phyloP scores from a whole-genome alignment of 139 green algal genomes.

The Raphidocelis subcapitata region DNA sequence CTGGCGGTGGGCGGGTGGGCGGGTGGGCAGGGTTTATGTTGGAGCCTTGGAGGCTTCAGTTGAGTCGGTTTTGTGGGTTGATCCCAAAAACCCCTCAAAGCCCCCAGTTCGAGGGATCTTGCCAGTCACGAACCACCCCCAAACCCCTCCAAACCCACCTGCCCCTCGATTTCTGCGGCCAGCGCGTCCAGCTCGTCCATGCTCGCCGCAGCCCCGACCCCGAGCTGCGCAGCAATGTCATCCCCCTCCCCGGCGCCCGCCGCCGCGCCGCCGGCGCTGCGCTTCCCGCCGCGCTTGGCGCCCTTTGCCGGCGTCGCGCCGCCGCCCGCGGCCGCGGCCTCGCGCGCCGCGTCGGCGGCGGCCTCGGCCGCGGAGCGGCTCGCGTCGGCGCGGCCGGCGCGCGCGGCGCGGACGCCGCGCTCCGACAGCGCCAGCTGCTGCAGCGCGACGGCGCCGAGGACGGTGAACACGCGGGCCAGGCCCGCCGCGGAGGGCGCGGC shows the following conservation, averaged over 20 bases:
- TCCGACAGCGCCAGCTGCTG: conserved; percentile 81
- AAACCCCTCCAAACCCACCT: conserved; percentile 27
- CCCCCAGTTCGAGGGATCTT: too few relatives aligned
- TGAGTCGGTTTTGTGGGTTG: too few relatives aligned
- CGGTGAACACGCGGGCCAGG: conserved; percentile 73
- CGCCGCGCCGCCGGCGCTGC: background rate
- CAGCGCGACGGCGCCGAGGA: conserved; percentile 76
- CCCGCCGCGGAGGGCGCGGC: background rate
- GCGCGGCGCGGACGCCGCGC: conserved; percentile 53
- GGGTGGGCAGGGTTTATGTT: too few relatives aligned
- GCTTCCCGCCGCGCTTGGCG: background rate
- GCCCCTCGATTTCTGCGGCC: conserved; percentile 50
- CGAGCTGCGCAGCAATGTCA: conserved; percentile 70
- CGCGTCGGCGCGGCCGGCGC: conserved; percentile 29
- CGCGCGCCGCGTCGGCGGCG: conserved; percentile 34
- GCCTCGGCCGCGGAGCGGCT: conserved; percentile 48
- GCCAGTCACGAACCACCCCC: too few relatives aligned
- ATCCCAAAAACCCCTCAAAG: too few relatives aligned
- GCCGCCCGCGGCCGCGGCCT: conserved; percentile 13
- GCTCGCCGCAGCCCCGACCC: conserved; percentile 55
- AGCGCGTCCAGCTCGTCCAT: conserved; percentile 77
- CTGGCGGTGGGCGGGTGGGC: conserved; percentile 18
- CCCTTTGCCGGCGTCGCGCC: conserved; percentile 4
- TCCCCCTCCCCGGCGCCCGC: conserved; percentile 33
- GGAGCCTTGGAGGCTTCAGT: too few relatives aligned